These are phyloP conservation scores for Aureobasidium pullulans DNA, from an alignment of 2,329 filamentous ascomycete species.

Conservation along the genomic window DNA sequence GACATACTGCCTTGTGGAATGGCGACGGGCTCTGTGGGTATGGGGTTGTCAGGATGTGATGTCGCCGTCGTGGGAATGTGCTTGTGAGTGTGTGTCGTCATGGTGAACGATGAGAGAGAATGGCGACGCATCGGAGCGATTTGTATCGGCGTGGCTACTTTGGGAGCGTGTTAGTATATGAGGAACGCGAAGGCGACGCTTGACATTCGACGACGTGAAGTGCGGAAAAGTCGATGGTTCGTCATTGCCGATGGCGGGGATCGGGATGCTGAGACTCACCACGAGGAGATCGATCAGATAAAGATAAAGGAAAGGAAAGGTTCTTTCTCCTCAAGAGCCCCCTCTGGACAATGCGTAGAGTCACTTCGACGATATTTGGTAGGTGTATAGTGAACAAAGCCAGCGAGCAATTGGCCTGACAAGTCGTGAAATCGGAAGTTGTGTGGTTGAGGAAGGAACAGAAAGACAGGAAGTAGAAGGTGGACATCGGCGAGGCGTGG, in stretches of 20 bases:
- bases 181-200: neutral
- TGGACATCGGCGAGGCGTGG: neutral
- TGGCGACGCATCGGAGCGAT: constrained; percentile 20
- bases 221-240: neutral
- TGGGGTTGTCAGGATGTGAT: constrained; percentile 40
- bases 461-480: neutral
- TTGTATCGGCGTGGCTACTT: neutral
- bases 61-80: constrained; percentile 35
- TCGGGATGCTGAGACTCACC: neutral
- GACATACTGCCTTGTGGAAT: constrained; percentile 15
- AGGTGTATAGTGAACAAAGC: neutral
- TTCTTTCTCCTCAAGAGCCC: neutral
- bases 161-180: neutral
- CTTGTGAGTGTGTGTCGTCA: constrained; percentile 25
- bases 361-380: neutral
- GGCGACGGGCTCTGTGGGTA: constrained; percentile 35
- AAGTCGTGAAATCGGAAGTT: neutral
- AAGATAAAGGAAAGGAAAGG: neutral
- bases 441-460: neutral
- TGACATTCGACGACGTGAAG: neutral
- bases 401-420: neutral
- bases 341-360: neutral
- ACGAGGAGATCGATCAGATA: constrained; percentile 11
- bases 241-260: constrained; percentile 3
- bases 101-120: constrained; percentile 24